Evolutionary conservation across 805 yeast genomes (phyloP).

Genomic region (Martiniozyma abietophila): DNA sequence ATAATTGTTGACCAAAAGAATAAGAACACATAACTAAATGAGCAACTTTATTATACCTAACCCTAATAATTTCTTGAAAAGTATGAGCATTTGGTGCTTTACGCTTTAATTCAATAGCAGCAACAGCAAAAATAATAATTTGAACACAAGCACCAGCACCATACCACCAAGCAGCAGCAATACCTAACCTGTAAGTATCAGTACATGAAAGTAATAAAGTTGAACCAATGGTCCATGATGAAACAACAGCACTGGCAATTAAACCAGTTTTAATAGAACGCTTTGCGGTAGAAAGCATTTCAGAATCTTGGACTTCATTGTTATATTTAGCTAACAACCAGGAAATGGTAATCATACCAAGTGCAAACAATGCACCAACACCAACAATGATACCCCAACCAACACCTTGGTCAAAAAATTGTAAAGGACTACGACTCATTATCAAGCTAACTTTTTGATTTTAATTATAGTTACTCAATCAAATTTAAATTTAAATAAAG

Average conservation of each 20-base stretch:
- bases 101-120: slow-evolving; percentile 83
- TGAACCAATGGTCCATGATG: slow-evolving; percentile 94
- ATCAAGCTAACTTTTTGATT: no score
- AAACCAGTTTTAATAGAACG: slow-evolving; percentile 78
- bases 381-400: slow-evolving; percentile 89
- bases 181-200: slow-evolving; percentile 70
- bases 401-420: no score
- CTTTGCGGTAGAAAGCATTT: slow-evolving; percentile 91
- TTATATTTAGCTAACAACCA: slow-evolving; percentile 66
- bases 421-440: no score
- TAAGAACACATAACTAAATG: slow-evolving; percentile 67
- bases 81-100: slow-evolving; percentile 91
- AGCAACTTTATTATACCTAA: slow-evolving; percentile 69
- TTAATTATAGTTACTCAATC: no score
- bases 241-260: slow-evolving; percentile 83
- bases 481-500: no score
- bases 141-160: slow-evolving; percentile 92
- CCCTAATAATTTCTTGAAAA: slow-evolving; percentile 73
- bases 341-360: slow-evolving; percentile 73
- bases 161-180: slow-evolving; percentile 67
- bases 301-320: slow-evolving; percentile 81
- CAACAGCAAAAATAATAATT: slow-evolving; percentile 72
- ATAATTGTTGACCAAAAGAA: slow-evolving; percentile 78
- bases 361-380: slow-evolving; percentile 62
- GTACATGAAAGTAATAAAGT: slow-evolving; percentile 68